Conservation (phyloP, 2,329 filamentous ascomycete species). For the Fusarium pseudonygamai region DNA sequence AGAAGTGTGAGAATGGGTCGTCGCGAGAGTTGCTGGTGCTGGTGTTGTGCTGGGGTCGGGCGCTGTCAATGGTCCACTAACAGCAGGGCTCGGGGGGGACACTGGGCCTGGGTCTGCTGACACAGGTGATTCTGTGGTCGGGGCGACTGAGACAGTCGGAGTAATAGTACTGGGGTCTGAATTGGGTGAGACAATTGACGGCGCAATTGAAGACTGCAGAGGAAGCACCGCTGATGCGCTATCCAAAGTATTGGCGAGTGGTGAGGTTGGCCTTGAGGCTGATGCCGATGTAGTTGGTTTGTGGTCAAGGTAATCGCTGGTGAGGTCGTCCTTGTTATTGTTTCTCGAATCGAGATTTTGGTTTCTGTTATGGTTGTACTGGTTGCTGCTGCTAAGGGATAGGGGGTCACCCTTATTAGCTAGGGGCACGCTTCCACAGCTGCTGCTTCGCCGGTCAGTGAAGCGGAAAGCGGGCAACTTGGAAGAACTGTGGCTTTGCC, state of each 20-base stretch:
- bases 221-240: slow-evolving; percentile 35
- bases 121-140: slow-evolving; percentile 24
- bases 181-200: slow-evolving; percentile 44
- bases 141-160: slow-evolving; percentile 33
- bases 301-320: slow-evolving; percentile 9
- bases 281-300: slow-evolving; percentile 10
- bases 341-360: slow-evolving; percentile 32
- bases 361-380: slow-evolving; percentile 22
- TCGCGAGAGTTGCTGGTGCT: slow-evolving; percentile 25
- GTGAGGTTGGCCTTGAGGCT: slow-evolving; percentile 25
- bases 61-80: slow-evolving; percentile 30
- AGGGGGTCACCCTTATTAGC: slow-evolving; percentile 33
- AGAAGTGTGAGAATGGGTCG: slow-evolving; percentile 36
- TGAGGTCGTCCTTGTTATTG: slow-evolving; percentile 22
- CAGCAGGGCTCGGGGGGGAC: slow-evolving; percentile 8
- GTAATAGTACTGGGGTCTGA: slow-evolving; percentile 32
- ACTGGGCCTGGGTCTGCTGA: slow-evolving; percentile 27
- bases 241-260: slow-evolving; percentile 28
- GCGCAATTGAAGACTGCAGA: slow-evolving; percentile 35
- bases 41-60: slow-evolving; percentile 23
- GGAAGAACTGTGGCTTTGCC: slow-evolving; percentile 63
- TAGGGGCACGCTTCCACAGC: slow-evolving; percentile 38
- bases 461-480: slow-evolving; percentile 66
- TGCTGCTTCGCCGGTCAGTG: slow-evolving; percentile 54
- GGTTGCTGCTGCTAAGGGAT: slow-evolving; percentile 23